A percentile compares a stretch with the other conserved stretches of the same genome.
Conservation (phyloP, 1,284 basidiomycete genomes). For the Cronartium quercuum region DNA sequence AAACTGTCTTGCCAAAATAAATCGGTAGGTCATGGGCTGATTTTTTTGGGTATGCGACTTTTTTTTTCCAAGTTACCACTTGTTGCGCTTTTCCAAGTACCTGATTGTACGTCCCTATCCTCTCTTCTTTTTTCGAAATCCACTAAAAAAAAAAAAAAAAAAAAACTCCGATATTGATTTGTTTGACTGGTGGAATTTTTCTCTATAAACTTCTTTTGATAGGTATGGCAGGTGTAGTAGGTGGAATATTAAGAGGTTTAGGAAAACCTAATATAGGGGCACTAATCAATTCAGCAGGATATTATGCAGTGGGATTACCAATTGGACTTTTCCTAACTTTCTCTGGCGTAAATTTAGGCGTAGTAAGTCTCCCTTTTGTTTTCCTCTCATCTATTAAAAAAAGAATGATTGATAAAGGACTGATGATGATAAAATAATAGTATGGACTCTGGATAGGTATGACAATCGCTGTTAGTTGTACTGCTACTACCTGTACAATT, state of each 20-base stretch:
- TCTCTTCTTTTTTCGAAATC: no score
- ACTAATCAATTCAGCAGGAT: conserved; percentile 10
- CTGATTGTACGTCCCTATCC: conserved; percentile 7
- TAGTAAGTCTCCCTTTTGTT: neutral
- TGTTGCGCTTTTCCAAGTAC: conserved; percentile 14
- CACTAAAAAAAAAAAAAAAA: no score
- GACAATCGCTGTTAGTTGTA: conserved; percentile 11
- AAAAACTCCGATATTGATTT: no score
- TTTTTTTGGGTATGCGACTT: neutral
- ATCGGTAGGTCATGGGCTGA: neutral
- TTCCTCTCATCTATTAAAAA: neutral
- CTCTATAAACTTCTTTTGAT: neutral
- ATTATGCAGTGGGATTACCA: conserved; percentile 21
- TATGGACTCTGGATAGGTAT: conserved; percentile 15
- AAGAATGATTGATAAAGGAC: neutral
- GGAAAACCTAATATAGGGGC: conserved; percentile 20
- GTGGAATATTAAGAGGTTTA: conserved; percentile 11
- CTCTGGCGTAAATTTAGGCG: neutral
- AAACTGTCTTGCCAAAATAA: neutral
- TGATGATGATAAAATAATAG: neutral
- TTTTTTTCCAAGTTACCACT: conserved; percentile 6
- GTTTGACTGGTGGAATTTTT: neutral
- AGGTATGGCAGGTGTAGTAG: neutral
- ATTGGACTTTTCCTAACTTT: conserved; percentile 15
- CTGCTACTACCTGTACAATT: neutral